Evolutionary conservation across 106 monocot genomes (phyloP), one percentile per base, ranked within the genome.

Genomic region (Gastrodia elata): DNA sequence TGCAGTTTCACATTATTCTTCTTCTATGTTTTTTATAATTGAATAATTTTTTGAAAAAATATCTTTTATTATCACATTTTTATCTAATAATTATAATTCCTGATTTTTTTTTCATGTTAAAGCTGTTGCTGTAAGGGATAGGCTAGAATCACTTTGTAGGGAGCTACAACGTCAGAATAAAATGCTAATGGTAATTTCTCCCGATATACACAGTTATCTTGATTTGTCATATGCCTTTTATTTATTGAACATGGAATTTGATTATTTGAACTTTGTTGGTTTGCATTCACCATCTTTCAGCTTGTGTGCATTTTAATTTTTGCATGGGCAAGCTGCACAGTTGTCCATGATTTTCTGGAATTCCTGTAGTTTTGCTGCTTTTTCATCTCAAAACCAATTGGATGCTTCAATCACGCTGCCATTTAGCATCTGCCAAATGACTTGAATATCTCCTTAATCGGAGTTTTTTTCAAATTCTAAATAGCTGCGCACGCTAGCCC

Each of bases 101-200:
- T 69, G 40, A 69, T 69, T 40, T 40, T 30, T 11, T 52, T 18
- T 69, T 6, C 58, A 56, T 78, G 68, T 49, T 83, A 72, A 77
- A 98, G 97, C 97, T 85, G 74, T 98, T 88, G 88, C 88, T 38
- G 84, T 93, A 68, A 74, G 88, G 68, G 93, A 90, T 73, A 93
- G 79, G 75, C 97, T 98, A 38, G 97, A 98, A 64, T 93, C 97
- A 41, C 85, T 98, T 78, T 98, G 97, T 76, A 84, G 97, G 73
- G 97, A 98, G 73, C 75, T 98, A 70, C 97, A 98, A 70, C 88
- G 91, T 49, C 97, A 93, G 78, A 98, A 98, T 76, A 98, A 98
- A 78, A 78, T 93, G 81, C 91, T 98, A 11, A 93, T 88, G 97
- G 97, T 98, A 88, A 57, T 40, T 81, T 80, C 49, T 73, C 39